Conservation (phyloP, 2,329 filamentous ascomycete genomes). For the Calonectria multiphialidica region DNA sequence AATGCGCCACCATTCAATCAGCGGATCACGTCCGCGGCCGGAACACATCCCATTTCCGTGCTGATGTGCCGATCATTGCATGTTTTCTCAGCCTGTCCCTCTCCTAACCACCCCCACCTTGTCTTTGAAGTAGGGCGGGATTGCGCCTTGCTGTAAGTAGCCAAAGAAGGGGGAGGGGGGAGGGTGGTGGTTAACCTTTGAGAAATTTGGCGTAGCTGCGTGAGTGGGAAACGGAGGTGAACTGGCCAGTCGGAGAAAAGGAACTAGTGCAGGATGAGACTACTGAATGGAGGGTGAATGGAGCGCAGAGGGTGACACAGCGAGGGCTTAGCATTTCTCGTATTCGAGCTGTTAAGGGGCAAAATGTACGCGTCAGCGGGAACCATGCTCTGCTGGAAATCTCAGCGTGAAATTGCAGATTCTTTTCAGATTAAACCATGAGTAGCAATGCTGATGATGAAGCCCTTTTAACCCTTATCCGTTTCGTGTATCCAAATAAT, state of each 20-base stretch:
- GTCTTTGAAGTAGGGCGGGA: not conserved
- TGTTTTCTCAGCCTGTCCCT: not conserved
- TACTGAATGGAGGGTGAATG: not conserved
- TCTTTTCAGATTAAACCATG: not conserved
- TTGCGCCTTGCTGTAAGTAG: not conserved
- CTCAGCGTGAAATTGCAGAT: not conserved
- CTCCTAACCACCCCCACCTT: not conserved
- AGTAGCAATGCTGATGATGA: not conserved
- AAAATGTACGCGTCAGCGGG: not conserved
- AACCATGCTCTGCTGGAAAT: not conserved
- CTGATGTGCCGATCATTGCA: not conserved
- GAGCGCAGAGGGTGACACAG: not conserved
- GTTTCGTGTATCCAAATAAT: not conserved
- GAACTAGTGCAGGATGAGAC: not conserved
- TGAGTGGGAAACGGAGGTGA: not conserved
- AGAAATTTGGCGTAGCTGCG: not conserved
- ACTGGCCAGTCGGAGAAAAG: not conserved
- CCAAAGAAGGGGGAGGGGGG: not conserved
- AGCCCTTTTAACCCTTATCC: not conserved
- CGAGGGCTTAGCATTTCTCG: slow-evolving; percentile 2
- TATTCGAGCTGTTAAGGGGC: not conserved
- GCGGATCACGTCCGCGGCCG: not conserved
- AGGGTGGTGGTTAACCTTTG: not conserved
- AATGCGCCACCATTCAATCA: not conserved
- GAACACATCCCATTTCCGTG: not conserved